Evolutionary conservation across 1,284 basidiomycete species (phyloP).

Genomic region (Fomitopsis schrenkii): DNA sequence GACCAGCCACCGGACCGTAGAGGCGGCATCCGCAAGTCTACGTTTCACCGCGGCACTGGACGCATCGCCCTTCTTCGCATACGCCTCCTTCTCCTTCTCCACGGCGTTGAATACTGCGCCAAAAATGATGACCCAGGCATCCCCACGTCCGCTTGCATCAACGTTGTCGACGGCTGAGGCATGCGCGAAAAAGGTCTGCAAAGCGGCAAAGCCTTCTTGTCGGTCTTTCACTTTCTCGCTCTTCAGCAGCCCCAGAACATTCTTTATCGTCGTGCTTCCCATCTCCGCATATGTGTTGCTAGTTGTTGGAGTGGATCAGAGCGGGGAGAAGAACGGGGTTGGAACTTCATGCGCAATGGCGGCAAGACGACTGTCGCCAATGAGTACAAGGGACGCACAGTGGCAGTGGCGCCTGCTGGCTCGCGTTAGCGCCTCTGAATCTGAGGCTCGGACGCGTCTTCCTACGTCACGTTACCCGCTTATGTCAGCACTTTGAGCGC

Average conservation of each 20-base stretch:
- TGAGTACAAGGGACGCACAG: no score
- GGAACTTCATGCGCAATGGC: no score
- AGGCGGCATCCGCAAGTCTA: constrained; percentile 61
- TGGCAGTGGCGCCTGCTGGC: no score
- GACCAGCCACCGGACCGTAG: constrained; percentile 67
- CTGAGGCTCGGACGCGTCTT: no score
- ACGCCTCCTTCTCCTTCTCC: constrained; percentile 53
- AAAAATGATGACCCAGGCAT: constrained; percentile 67
- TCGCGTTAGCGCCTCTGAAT: no score
- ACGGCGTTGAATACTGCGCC: constrained; percentile 71
- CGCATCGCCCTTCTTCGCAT: constrained; percentile 37
- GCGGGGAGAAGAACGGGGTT: neutral
- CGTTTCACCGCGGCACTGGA: constrained; percentile 41
- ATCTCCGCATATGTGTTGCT: constrained; percentile 16
- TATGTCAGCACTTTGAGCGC: no score
- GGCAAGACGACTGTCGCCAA: no score
- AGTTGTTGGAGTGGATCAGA: neutral
- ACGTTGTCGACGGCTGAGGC: constrained; percentile 50
- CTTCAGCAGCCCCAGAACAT: constrained; percentile 49
- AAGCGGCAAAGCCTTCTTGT: constrained; percentile 54
- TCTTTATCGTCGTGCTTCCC: constrained; percentile 32
- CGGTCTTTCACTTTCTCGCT: constrained; percentile 74
- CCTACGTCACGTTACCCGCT: no score
- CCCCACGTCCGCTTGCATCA: constrained; percentile 43
- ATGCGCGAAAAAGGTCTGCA: constrained; percentile 62